Evolutionary conservation across 805 yeast species (phyloP), one percentile per base, ranked within the genome.

Genomic region (Suhomyces faveliae): DNA sequence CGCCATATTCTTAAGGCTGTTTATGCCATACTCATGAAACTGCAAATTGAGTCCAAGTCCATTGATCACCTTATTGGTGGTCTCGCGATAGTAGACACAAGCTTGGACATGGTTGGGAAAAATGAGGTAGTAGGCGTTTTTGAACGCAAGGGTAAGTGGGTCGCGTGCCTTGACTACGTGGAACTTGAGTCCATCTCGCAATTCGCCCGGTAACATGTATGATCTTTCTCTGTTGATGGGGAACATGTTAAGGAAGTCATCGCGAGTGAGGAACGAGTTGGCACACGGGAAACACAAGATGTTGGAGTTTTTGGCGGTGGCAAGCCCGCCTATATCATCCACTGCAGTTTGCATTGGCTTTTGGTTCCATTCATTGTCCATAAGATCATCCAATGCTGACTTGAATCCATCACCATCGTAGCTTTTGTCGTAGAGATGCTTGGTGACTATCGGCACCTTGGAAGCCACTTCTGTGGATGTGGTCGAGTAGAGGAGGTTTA

Each of bases 41-140:
- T 71, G 65, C 25, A 81, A 62, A 22, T 73, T 62, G 15, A 80
- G 57, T 21, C 67, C 68, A 41, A 71, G 57, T 1, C 89, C 88
- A 53, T 82, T 77, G 29, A 84, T 57, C 46, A 68, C 66, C 45
- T 77, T 73, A 7, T 74, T 73, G 10, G 59, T 49, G 0, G 84
- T 77, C 53, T 82, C 87, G 17, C 70, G 57, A 61, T 69, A 71
- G 59, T 77, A 84, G 3, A 70, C 69, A 17, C 78, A 69, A 0
- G 89, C 88, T 15, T 73, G 76, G 21, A 70, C 67, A 33, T 62
- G 58, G 35, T 67, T 62, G 4, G 68, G 67, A 56, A 85, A 85
- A 5, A 80, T 59, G 29, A 85, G 61, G 58, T 77, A 84, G 59
- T 81, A 82, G 4, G 75, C 71, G 37, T 78, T 77, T 49, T 71